Evolutionary conservation across 1,139 yeast species (phyloP), one percentile per base, ranked within the genome.

Genomic region (Pichia sp.): DNA sequence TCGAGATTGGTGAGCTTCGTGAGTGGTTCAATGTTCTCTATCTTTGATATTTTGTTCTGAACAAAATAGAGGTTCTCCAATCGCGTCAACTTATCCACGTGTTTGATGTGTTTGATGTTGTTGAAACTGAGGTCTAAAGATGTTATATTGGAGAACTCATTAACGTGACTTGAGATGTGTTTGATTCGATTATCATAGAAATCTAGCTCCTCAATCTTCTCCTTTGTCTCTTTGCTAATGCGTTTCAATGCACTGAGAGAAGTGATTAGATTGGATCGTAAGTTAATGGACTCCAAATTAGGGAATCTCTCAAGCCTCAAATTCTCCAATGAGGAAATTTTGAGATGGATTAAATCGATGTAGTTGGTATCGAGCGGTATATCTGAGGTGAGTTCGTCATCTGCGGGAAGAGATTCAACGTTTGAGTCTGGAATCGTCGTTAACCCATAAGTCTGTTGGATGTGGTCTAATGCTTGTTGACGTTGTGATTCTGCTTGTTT

Each of bases 111-210:
- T 52, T 83, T 81, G 53, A 93, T 85, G 53, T 81, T 84, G 62
- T 93, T 93, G 63, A 91, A 93, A 27, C 96, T 84, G 24, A 93
- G 66, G 58, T 93, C 99, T 47, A 93, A 66, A 37, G 59, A 70
- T 40, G 60, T 69, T 52, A 91, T 61, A 20, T 74, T 69, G 11
- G 59, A 60, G 48, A 86, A 72, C 40, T 76, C 77, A 40, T 72
- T 74, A 28, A 86, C 58, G 48, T 73, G 77, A 40, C 73, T 69
- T 13, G 91, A 81, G 37, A 91, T 85, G 54, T 88, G 96, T 45
- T 81, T 77, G 48, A 93, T 82, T 48, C 95, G 66, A 60, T 93
- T 93, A 59, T 93, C 98, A 55, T 93, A 93, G 25, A 88, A 67
- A 56, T 91, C 98, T 45, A 93, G 63, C 47, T 87, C 94, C 47